Conservation (phyloP, 257 asterid genomes). For the Solanum gandarillasii region DNA sequence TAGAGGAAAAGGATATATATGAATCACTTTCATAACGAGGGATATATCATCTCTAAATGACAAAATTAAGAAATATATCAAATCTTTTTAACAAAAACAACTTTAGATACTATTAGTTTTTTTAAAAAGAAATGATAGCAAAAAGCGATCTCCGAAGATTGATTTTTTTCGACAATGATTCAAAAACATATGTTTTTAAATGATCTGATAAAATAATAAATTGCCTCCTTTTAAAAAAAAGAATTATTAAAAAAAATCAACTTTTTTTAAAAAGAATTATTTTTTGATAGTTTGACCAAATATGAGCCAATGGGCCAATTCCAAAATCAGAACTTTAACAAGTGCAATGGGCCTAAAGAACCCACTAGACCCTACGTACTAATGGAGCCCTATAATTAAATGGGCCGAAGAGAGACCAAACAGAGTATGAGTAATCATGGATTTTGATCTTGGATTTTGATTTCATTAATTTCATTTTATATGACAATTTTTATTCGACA, state of each 20-base stretch:
- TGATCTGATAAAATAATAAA: not conserved
- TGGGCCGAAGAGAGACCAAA: not conserved
- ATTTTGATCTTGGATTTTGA: not conserved
- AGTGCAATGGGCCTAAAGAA: not conserved
- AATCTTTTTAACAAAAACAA: too few relatives aligned
- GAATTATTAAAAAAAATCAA: too few relatives aligned
- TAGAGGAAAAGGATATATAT: too few relatives aligned
- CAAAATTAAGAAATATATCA: too few relatives aligned
- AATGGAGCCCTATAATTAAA: not conserved
- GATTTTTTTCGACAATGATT: too few relatives aligned
- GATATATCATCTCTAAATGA: rapidly evolving
- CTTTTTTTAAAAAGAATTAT: not conserved
- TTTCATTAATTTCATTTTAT: not conserved
- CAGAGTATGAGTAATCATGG: not conserved
- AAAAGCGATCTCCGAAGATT: not conserved
- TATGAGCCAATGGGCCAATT: not conserved
- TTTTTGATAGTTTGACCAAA: not conserved
- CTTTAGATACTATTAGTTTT: not conserved
- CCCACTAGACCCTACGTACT: not conserved
- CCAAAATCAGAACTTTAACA: not conserved
- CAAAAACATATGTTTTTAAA: not conserved
- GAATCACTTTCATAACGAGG: too few relatives aligned
- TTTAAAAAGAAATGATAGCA: not conserved
- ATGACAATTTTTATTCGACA: not conserved
- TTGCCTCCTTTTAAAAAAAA: not conserved